Evolutionary conservation across 164 flowering plant genomes (phyloP).

Genomic region (Stephania yunnanensis): DNA sequence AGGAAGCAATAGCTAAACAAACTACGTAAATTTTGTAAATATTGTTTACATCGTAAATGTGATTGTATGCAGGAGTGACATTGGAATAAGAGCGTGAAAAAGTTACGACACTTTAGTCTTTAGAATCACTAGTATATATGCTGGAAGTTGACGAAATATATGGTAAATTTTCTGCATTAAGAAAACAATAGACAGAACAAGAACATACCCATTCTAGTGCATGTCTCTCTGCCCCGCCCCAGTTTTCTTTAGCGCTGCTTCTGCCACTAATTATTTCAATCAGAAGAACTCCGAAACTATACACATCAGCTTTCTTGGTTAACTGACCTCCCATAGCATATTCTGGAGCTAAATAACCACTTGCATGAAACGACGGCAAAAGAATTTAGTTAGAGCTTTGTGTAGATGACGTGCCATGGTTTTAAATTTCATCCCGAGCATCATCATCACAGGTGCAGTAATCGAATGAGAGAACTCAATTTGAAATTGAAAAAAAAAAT

Average conservation of each 20-base stretch:
- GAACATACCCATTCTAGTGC: slow-evolving; percentile 61
- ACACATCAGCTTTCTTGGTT: slow-evolving; percentile 77
- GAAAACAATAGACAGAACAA: not conserved
- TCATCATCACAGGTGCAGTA: not conserved
- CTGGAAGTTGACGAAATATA: too few species aligned
- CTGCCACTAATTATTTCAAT: slow-evolving; percentile 70
- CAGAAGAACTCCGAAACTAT: slow-evolving; percentile 72
- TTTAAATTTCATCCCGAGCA: not conserved
- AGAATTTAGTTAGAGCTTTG: slow-evolving; percentile 2
- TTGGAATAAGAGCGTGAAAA: too few species aligned
- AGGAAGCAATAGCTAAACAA: not conserved
- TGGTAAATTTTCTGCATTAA: too few species aligned
- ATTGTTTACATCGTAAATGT: too few species aligned
- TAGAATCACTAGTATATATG: too few species aligned
- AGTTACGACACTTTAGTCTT: too few species aligned
- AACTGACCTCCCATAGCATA: slow-evolving; percentile 72
- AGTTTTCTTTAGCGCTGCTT: slow-evolving; percentile 43
- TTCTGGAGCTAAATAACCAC: slow-evolving; percentile 90
- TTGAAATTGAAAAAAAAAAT: not conserved
- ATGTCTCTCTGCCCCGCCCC: slow-evolving; percentile 39
- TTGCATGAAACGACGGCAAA: slow-evolving; percentile 26
- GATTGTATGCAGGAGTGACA: too few species aligned
- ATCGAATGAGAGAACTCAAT: not conserved
- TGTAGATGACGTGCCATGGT: not conserved
- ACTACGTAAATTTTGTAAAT: not conserved